Conservation (phyloP, 106 monocot genomes). For the Xerophyta viscosa region DNA sequence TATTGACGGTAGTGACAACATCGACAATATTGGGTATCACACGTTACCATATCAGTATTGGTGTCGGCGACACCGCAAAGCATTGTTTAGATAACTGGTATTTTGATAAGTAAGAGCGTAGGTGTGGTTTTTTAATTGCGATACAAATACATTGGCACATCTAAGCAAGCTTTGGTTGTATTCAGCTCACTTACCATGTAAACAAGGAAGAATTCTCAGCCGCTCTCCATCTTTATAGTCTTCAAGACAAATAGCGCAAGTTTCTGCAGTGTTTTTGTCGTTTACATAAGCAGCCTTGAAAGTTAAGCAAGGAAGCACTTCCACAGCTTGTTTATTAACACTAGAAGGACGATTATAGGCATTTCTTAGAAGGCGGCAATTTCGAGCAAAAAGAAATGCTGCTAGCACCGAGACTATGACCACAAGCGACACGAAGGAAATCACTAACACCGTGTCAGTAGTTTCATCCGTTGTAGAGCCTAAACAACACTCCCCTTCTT, state of each 20-base stretch:
- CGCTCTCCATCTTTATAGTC: conserved; percentile 84
- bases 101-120: background rate
- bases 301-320: conserved; percentile 54
- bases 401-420: conserved; percentile 70
- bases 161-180: background rate
- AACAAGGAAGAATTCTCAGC: conserved; percentile 75
- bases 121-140: background rate
- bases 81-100: no score
- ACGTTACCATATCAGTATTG: no score
- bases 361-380: conserved; percentile 56
- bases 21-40: no score
- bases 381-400: conserved; percentile 65
- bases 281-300: conserved; percentile 38
- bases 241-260: conserved; percentile 91
- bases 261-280: conserved; percentile 33
- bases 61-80: no score
- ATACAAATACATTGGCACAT: background rate
- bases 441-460: conserved; percentile 70
- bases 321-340: conserved; percentile 57
- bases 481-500: conserved; percentile 73
- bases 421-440: conserved; percentile 77
- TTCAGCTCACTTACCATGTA: conserved; percentile 50
- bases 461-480: conserved; percentile 64
- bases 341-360: conserved; percentile 22
- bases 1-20: no score